These are phyloP conservation scores for Xerocomellus amylosporus DNA, from an alignment of 768 basidiomycete species.

Conservation along the genomic window DNA sequence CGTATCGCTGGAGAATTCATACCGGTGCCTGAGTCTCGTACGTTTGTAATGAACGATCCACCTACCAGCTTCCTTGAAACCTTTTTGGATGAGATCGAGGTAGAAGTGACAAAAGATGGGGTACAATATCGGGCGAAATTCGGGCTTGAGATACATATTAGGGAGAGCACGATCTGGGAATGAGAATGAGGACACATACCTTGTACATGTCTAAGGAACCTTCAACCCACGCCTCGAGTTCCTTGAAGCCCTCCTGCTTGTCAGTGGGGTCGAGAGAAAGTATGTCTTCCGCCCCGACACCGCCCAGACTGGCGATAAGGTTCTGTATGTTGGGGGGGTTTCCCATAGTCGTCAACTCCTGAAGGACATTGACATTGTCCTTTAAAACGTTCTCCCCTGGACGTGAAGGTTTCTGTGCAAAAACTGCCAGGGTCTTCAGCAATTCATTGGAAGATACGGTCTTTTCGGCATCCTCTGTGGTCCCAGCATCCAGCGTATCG, in stretches of 20 bases:
- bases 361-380: conserved; percentile 61
- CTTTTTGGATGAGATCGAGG: conserved; percentile 87
- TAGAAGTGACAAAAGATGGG: conserved; percentile 98
- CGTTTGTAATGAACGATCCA: conserved; percentile 5
- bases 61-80: conserved; percentile 87
- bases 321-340: conserved; percentile 72
- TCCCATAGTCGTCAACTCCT: conserved; percentile 66
- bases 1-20: conserved; percentile 51
- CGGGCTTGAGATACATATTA: conserved; percentile 57
- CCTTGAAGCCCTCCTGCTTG: conserved; percentile 81
- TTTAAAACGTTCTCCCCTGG: conserved; percentile 71
- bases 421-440: conserved; percentile 59
- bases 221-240: conserved; percentile 86
- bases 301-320: conserved; percentile 72
- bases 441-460: conserved; percentile 49
- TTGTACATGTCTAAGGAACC: conserved; percentile 90
- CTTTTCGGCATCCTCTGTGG: conserved; percentile 37
- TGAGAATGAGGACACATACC: conserved; percentile 41
- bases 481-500: conserved; percentile 36
- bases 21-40: conserved; percentile 4
- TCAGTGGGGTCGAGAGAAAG: conserved; percentile 79
- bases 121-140: conserved; percentile 89
- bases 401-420: conserved; percentile 62
- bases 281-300: conserved; percentile 79
- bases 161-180: not conserved